Evolutionary conservation across 768 basidiomycete species (phyloP).

Genomic region (Mrakia frigida): DNA sequence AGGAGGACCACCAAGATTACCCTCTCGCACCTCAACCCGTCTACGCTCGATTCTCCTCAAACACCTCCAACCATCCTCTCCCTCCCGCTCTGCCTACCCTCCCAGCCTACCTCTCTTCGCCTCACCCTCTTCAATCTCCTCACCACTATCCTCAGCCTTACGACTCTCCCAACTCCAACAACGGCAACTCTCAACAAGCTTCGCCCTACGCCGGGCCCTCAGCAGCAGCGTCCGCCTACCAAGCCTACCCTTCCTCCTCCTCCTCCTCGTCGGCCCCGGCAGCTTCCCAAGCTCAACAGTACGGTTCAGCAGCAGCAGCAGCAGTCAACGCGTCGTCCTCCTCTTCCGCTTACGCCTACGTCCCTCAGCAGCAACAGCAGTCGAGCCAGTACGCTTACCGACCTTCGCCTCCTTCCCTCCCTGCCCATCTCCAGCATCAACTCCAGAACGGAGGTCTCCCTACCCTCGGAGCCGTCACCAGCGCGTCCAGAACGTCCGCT

Average conservation of each 20-base stretch:
- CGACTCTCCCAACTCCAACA: not conserved
- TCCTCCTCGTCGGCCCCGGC: too few species aligned
- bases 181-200: not conserved
- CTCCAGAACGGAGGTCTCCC: not conserved
- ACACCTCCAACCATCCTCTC: not conserved
- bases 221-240: not conserved
- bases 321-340: not conserved
- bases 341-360: not conserved
- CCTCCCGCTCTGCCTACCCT: not conserved
- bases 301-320: not conserved
- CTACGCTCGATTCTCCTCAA: not conserved
- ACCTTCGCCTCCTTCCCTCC: not conserved
- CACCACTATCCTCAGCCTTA: not conserved
- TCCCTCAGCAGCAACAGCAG: not conserved
- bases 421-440: not conserved
- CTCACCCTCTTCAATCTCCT: not conserved
- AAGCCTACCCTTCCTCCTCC: not conserved
- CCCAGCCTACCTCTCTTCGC: not conserved
- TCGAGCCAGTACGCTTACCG: constrained; percentile 12
- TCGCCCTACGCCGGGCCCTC: not conserved
- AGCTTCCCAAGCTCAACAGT: not conserved
- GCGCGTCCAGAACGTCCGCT: not conserved
- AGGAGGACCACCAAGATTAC: not conserved
- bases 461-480: not conserved
- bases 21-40: not conserved